Evolutionary conservation across 768 basidiomycete genomes (phyloP).

Genomic region (Lactarius pseudohatsudake): DNA sequence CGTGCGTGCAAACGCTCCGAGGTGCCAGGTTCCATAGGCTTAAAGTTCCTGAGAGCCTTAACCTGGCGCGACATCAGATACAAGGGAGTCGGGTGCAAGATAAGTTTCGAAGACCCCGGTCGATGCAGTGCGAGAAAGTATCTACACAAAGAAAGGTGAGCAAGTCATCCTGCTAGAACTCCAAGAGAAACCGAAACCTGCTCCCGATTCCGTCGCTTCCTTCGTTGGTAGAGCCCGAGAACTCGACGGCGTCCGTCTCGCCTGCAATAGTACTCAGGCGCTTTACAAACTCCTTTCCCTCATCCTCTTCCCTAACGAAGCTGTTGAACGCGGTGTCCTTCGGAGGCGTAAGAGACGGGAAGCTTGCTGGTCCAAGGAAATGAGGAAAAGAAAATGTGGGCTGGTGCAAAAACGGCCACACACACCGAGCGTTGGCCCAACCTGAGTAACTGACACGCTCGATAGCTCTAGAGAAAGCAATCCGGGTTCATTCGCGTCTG

Average conservation of each 20-base stretch:
- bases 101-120: constrained; percentile 68
- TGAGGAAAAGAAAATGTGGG: not conserved
- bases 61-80: constrained; percentile 75
- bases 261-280: constrained; percentile 59
- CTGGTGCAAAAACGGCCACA: constrained; percentile 9
- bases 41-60: constrained; percentile 75
- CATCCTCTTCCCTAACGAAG: constrained; percentile 45
- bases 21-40: constrained; percentile 49
- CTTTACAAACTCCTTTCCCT: constrained; percentile 37
- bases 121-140: constrained; percentile 86
- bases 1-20: constrained; percentile 62
- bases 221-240: constrained; percentile 62
- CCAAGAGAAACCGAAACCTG: constrained; percentile 48
- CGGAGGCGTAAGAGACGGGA: constrained; percentile 64
- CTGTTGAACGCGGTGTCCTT: constrained; percentile 58
- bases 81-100: constrained; percentile 64
- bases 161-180: too few relatives aligned
- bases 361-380: constrained; percentile 46
- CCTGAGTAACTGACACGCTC: constrained; percentile 37
- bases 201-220: constrained; percentile 57
- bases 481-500: constrained; percentile 36
- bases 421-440: constrained; percentile 56
- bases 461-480: constrained; percentile 42
- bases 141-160: constrained; percentile 39
- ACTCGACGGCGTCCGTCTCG: constrained; percentile 83